A percentile compares a stretch with the other conserved stretches of the same genome.
These are phyloP conservation scores for Verticillium zaregamsianum DNA, from an alignment of 2,329 filamentous ascomycete genomes.

Conservation along the genomic window DNA sequence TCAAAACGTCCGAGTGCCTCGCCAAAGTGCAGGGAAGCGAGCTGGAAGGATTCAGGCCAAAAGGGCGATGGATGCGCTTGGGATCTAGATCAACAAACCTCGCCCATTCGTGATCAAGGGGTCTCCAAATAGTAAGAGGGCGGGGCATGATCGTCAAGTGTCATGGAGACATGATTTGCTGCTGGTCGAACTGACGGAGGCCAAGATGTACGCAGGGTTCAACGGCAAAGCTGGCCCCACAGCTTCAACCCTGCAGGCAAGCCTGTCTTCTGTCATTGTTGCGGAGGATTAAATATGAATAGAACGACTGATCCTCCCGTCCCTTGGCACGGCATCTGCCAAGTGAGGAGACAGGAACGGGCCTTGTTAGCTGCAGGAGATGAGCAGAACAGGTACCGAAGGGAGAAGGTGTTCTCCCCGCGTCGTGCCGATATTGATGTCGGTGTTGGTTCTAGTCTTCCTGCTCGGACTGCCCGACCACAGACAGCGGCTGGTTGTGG, in stretches of 20 bases:
- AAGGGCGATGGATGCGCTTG: background rate
- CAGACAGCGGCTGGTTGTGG: background rate
- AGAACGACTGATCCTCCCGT: background rate
- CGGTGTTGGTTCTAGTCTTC: background rate
- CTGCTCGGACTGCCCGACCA: background rate
- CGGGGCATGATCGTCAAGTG: background rate
- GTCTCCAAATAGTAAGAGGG: background rate
- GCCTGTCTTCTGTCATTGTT: background rate
- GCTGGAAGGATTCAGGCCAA: background rate
- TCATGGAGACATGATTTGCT: background rate
- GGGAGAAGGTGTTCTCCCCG: no score
- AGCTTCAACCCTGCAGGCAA: background rate
- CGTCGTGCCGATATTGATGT: no score
- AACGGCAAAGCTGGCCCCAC: background rate
- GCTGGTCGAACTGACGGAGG: background rate
- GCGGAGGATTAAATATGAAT: background rate
- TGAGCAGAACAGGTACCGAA: no score
- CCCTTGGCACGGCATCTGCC: background rate
- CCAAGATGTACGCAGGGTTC: background rate
- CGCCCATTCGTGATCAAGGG: background rate
- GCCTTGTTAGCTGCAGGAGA: background rate
- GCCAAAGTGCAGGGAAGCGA: background rate
- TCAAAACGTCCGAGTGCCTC: background rate
- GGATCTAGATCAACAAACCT: background rate
- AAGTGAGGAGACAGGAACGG: background rate